These are phyloP conservation scores for Eimeria necatrix DNA, from an alignment of 169 alveolate genomes.

Conservation along the genomic window DNA sequence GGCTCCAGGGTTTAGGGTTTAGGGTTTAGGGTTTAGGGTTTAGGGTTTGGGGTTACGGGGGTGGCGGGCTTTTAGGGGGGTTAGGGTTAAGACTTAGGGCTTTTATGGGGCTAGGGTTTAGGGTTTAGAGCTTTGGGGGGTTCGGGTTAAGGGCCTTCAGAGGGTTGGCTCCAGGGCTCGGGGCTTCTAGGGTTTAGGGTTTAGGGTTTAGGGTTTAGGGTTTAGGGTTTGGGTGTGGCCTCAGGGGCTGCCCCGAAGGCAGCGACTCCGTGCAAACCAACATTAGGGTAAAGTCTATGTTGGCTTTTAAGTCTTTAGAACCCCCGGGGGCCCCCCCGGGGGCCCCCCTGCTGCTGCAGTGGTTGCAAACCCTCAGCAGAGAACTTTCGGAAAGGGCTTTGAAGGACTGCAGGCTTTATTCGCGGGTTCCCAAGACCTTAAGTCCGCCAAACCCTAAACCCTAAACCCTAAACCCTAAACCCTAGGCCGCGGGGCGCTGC, in stretches of 20 bases:
- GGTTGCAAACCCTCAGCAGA: constrained; percentile 13
- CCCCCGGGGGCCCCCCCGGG: constrained; percentile 26
- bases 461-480: too few relatives aligned
- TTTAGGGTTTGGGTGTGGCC: background rate
- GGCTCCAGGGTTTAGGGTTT: background rate
- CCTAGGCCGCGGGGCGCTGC: too few relatives aligned
- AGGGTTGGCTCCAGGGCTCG: background rate
- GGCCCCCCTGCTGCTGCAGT: background rate
- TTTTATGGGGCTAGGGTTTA: background rate
- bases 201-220: constrained; percentile 33
- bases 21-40: background rate
- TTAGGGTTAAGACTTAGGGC: background rate
- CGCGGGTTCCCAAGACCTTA: too few relatives aligned
- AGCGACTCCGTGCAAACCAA: constrained; percentile 54
- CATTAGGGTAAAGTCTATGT: constrained; percentile 64
- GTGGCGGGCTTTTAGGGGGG: too few relatives aligned
- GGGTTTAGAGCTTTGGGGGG: background rate
- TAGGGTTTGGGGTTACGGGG: constrained; percentile 33
- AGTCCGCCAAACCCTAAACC: too few relatives aligned
- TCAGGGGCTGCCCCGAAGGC: constrained; percentile 70
- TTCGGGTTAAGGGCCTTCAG: too few relatives aligned
- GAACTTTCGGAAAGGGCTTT: background rate
- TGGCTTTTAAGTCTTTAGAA: constrained; percentile 55
- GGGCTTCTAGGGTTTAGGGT: constrained; percentile 33
- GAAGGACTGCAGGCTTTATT: too few relatives aligned